Evolutionary conservation across 306 rosid genomes (phyloP).

Genomic region (Quillaja saponaria): DNA sequence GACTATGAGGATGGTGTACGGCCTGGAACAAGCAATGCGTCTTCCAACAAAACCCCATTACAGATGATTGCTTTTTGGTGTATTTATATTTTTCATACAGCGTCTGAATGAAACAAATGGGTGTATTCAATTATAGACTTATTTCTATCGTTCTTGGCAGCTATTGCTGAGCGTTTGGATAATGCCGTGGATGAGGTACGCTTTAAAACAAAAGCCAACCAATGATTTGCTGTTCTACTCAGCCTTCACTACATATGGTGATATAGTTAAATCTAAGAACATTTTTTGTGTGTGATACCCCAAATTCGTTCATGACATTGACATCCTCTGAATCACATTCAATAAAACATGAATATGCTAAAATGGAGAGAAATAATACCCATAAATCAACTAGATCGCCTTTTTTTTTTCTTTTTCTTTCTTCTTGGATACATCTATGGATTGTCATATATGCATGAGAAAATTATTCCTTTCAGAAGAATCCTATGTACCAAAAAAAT

Average conservation of each 20-base stretch:
- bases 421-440: background rate
- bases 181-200: slow-evolving; percentile 95
- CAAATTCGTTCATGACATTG: no score
- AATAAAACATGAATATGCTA: background rate
- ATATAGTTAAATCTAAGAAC: no score
- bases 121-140: slow-evolving; percentile 6
- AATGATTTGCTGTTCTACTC: slow-evolving; percentile 24
- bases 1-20: slow-evolving; percentile 38
- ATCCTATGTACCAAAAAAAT: no score
- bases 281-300: no score
- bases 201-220: background rate
- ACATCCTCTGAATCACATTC: no score
- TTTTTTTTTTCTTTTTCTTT: no score
- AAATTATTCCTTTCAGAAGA: background rate
- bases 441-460: background rate
- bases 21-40: slow-evolving; percentile 17
- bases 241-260: no score
- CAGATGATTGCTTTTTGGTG: background rate
- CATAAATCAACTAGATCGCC: background rate
- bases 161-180: slow-evolving; percentile 95
- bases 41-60: slow-evolving; percentile 7
- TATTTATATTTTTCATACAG: background rate
- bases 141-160: slow-evolving; percentile 49
- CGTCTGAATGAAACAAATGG: background rate
- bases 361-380: background rate